Percentiles rank a stretch among this genome's conserved stretches.
These are phyloP conservation scores for Ampelocalamus luodianensis DNA, from an alignment of 176 grass and related monocot genomes.

Conservation along the genomic window DNA sequence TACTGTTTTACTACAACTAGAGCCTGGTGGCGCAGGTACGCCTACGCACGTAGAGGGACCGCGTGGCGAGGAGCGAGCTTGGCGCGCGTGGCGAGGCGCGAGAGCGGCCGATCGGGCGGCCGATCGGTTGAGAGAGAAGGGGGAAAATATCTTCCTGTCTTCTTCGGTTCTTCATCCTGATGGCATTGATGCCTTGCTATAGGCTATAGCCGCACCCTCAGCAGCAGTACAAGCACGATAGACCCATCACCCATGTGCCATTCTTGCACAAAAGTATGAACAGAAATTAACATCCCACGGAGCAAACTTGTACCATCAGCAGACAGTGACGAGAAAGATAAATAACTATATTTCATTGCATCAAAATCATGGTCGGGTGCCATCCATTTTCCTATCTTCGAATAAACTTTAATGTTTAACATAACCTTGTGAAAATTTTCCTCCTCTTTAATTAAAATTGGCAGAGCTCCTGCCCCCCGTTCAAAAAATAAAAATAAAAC, in stretches of 20 bases:
- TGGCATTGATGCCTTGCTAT: constrained; percentile 25
- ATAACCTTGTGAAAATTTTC: background rate
- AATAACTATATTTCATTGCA: background rate
- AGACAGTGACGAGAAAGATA: background rate
- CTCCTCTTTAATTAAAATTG: too few relatives aligned
- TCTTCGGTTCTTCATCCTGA: background rate
- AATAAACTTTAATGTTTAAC: background rate
- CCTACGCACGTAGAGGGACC: too few relatives aligned
- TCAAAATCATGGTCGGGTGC: background rate
- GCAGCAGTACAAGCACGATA: constrained; percentile 12
- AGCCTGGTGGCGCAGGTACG: too few relatives aligned
- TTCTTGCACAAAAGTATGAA: background rate
- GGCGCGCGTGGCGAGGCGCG: too few relatives aligned
- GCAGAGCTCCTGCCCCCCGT: too few relatives aligned
- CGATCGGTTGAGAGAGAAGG: too few relatives aligned
- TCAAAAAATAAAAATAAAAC: too few relatives aligned
- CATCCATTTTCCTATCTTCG: background rate
- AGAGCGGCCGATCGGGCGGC: too few relatives aligned
- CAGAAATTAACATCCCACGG: background rate
- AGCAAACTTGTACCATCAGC: background rate
- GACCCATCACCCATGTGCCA: background rate
- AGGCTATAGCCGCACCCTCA: background rate
- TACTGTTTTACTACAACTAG: constrained; percentile 35
- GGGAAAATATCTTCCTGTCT: too few relatives aligned
- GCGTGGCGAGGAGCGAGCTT: too few relatives aligned